Base-by-base conservation (phyloP, 2,329 filamentous ascomycete genomes). In the Monilinia polystroma region DNA sequence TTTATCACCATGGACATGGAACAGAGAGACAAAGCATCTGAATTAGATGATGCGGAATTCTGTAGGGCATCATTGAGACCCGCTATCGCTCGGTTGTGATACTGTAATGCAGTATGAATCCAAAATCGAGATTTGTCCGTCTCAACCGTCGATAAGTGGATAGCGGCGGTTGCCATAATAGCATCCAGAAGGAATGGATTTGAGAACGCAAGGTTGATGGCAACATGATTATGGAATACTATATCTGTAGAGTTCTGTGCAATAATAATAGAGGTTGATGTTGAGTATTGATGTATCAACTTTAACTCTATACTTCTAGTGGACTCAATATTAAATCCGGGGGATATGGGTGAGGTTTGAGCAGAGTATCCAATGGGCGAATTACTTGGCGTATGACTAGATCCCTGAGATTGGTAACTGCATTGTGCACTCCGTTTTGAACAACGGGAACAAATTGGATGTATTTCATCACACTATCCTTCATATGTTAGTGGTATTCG, bases 261-360 rank as follows among this genome's bases (percentile, higher is more conserved):
- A 32, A 59, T 23, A n/a, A 59, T 10, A n/a, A 59, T 12, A 12
- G 56, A 59, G 43, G 56, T 59, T 32, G 56, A 59, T 20, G 56
- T 59, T 47, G 41, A 59, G 7, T 47, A 59, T 5, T 58, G 56
- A 47, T 59, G 41, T 26, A 59, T 59, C 23, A 59, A 47, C 11
- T 29, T 47, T 3, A 59, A 20, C 26, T 59, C 56, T 32, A 58
- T 20, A 32, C 10, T 29, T 32, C 56, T 59, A n/a, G 5, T 47
- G 18, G 41, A 29, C 20, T 59, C 56, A 7, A 20, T 20, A 20
- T 58, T 38, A 8, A 59, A 59, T 18, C 20, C 18, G 1, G 8
- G 43, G n/a, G 26, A n/a, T 29, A 29, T 32, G 26, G 56, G 41
- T 45, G 41, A 32, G 11, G 56, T n/a, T 43, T 58, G 56, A 58